Base-by-base conservation (phyloP, 441 rosid species). In the Pelargonium cotyledonis region DNA sequence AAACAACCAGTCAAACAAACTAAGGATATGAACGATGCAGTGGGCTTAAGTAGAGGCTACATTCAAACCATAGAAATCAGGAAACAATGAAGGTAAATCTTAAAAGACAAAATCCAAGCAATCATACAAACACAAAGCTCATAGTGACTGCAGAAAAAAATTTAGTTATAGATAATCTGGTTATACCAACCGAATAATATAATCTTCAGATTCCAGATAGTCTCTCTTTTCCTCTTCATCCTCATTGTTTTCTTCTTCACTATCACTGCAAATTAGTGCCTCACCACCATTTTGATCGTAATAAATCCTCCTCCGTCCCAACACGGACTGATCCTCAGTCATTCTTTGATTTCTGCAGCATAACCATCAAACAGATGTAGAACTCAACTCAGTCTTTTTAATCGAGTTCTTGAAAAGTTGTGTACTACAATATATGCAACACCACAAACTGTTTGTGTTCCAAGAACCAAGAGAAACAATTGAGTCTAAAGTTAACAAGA, bases 211-310 rank as follows among this genome's bases (percentile, higher is more conserved):
- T 65, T 85, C 91, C 73, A 79, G 16, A 84, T 90, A 95, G 19
- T 81, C 87, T 79, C 72, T 82, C 77, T 90, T 95, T 21, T 86
- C 97, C 63, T 89, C 98, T 61, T 95, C 99, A 0, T 89, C 99
- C 0, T 90, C 98, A 72, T 80, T 80, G 70, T 55, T 68, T 79
- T 95, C 99, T 80, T 95, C 99, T 77, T 95, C 99, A 72, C 99
- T 95, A 71, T 95, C 99, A 83, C 99, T 95, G 80, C 99, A 95
- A 70, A 95, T 92, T 73, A 95, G 95, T 51, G 99, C 96, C 85
- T 95, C 99, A 53, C 99, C 95, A 0, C 97, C 97, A 79, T 83
- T 92, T 77, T 89, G 98, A 76, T 92, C 99, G 81, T 92, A 95
- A 84, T 92, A 92, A 44, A 95, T 95, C 78, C 99, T 90, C 86